Evolutionary conservation across 352 stramenopile genomes (phyloP).

Genomic region (Globisporangium lucens): DNA sequence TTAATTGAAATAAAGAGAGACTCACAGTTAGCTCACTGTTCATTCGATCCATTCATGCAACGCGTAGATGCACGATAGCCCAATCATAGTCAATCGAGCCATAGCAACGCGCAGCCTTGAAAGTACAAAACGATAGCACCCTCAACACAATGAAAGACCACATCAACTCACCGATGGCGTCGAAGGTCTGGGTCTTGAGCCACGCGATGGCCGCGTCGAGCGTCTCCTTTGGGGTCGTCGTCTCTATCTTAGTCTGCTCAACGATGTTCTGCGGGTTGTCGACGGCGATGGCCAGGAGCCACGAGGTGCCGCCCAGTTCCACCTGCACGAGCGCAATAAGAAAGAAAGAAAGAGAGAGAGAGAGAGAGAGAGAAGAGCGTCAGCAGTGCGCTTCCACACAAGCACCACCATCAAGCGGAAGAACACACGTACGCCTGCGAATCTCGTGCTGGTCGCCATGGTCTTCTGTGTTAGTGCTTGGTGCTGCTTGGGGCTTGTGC

Average conservation of each 20-base stretch:
- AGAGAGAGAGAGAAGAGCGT: background rate
- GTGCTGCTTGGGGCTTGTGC: slow-evolving; percentile 14
- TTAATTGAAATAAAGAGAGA: background rate
- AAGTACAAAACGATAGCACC: too few relatives aligned
- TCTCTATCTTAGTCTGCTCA: slow-evolving; percentile 77
- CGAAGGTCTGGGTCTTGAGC: slow-evolving; percentile 79
- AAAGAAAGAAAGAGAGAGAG: background rate
- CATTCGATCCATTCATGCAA: slow-evolving; percentile 1
- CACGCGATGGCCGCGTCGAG: slow-evolving; percentile 73
- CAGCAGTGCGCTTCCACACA: background rate
- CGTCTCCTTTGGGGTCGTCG: slow-evolving; percentile 85
- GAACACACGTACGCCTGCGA: slow-evolving; percentile 29
- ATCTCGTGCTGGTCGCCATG: slow-evolving; percentile 25
- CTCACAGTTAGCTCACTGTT: background rate
- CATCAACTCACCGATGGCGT: slow-evolving; percentile 52
- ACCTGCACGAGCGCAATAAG: slow-evolving; percentile 32
- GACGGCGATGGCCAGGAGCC: slow-evolving; percentile 90
- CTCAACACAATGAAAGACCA: background rate
- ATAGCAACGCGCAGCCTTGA: background rate
- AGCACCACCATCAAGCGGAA: background rate
- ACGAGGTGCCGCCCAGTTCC: slow-evolving; percentile 95
- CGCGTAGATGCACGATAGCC: background rate
- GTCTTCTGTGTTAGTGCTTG: slow-evolving; percentile 10
- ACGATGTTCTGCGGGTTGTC: slow-evolving; percentile 88
- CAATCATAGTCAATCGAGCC: background rate